Evolutionary conservation across 805 yeast genomes (phyloP), one percentile per base, ranked within the genome.

Genomic region (Lipomyces yamadae): DNA sequence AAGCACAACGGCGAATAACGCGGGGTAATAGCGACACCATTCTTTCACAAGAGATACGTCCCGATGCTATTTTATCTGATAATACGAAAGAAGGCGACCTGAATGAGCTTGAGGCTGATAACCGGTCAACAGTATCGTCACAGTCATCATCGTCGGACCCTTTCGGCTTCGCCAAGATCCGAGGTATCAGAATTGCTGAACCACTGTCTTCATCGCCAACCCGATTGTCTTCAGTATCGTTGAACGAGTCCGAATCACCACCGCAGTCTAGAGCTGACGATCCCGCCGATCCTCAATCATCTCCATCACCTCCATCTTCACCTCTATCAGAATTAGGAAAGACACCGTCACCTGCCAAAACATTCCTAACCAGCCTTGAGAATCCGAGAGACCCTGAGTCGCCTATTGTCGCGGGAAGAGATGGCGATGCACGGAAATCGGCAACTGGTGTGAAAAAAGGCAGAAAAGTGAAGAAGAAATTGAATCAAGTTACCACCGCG

Each of bases 121-220:
- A 53, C 50, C 18, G 30, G 29, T 37, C 65, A 13, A 39, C 32
- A 7, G 48, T 60, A 5, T 59, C 62, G 0, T 65, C 68, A n/a
- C 60, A 61, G 34, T 65, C 65, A 13, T 42, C 48, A n/a, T 15
- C n/a, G 48, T 65, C 68, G 4, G 69, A 65, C 54, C 64, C 67
- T 8, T 66, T 66, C 56, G 69, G 69, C n/a, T 66, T 66, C 35
- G 42, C 24, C 39, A 57, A 66, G 45, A 66, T 66, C 29, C 59
- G 62, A 30, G 69, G 69, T 15, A 13, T 66, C 8, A 56, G 63
- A 8, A 32, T 57, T 33, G 56, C 56, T 2, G 24, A 53, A 24
- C 33, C 15, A 29, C 37, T 60, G 2, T 42, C 64, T 8, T 57
- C 67, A 13, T 50, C 55, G 6, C 15, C 56, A 32, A 2, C 8